A percentile compares a stretch with the other conserved stretches of the same genome.
These are phyloP conservation scores for Przewalskia tangutica DNA, from an alignment of 257 asterid genomes.

Conservation along the genomic window DNA sequence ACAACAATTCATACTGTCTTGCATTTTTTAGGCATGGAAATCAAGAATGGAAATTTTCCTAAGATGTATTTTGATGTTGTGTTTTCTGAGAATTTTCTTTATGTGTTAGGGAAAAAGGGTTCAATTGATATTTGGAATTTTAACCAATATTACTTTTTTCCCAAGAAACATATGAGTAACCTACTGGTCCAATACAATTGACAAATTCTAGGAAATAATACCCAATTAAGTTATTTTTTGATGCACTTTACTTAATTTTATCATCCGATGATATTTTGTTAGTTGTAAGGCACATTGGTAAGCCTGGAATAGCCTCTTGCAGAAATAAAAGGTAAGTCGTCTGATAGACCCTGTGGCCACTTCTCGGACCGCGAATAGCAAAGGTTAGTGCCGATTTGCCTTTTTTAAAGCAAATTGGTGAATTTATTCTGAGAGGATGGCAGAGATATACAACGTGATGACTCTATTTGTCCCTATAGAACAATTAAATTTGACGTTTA, in stretches of 20 bases:
- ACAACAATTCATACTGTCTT: background rate
- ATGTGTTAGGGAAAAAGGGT: background rate
- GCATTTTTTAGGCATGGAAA: background rate
- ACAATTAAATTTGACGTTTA: slow-evolving; percentile 22
- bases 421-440: slow-evolving; percentile 22
- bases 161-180: background rate
- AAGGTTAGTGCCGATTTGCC: too few species aligned
- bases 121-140: slow-evolving; percentile 21
- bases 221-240: slow-evolving; percentile 7
- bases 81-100: background rate
- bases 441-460: slow-evolving; percentile 8
- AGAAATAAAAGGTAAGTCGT: too few species aligned
- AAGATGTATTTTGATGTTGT: slow-evolving; percentile 1
- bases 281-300: slow-evolving; percentile 17
- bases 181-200: slow-evolving; percentile 3
- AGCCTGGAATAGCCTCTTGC: too few species aligned
- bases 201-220: background rate
- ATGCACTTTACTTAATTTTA: slow-evolving; percentile 15
- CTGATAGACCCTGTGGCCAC: too few species aligned
- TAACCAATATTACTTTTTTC: background rate
- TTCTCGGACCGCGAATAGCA: too few species aligned
- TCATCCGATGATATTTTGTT: slow-evolving; percentile 3
- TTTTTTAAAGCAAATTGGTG: too few species aligned
- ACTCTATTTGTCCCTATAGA: slow-evolving; percentile 15
- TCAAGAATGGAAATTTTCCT: too few species aligned